These are phyloP conservation scores for Geranium incanum DNA, from an alignment of 441 rosid species.

Conservation along the genomic window DNA sequence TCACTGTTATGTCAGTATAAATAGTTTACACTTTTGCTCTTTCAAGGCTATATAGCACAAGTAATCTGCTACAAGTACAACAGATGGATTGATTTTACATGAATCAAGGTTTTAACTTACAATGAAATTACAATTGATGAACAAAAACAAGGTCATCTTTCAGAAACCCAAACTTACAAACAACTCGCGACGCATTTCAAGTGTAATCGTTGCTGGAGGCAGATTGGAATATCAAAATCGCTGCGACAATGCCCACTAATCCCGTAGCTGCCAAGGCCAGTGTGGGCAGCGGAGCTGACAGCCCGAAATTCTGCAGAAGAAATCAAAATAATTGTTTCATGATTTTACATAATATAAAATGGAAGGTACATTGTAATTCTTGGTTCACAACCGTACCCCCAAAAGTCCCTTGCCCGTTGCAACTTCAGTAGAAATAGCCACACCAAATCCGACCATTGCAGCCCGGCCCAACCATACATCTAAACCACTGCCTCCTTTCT, in stretches of 20 bases:
- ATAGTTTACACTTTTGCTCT: no score
- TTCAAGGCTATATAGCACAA: no score
- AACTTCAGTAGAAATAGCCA: slow-evolving; percentile 58
- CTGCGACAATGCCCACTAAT: slow-evolving; percentile 62
- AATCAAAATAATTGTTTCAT: neutral
- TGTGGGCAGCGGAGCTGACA: slow-evolving; percentile 61
- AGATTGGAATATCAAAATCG: slow-evolving; percentile 76
- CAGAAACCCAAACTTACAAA: slow-evolving; percentile 20
- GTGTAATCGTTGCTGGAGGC: slow-evolving; percentile 48
- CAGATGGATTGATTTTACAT: slow-evolving; percentile 4
- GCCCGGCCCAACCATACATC: slow-evolving; percentile 85
- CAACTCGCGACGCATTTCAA: slow-evolving; percentile 3
- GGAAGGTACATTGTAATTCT: neutral
- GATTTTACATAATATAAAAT: neutral
- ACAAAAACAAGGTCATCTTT: slow-evolving; percentile 21
- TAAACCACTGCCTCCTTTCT: slow-evolving; percentile 52
- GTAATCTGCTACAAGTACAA: neutral
- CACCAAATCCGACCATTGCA: slow-evolving; percentile 87
- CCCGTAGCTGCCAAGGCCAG: slow-evolving; percentile 81
- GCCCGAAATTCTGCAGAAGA: slow-evolving; percentile 74
- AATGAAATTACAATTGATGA: slow-evolving; percentile 12
- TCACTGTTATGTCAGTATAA: no score
- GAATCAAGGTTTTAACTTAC: slow-evolving; percentile 5
- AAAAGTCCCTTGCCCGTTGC: slow-evolving; percentile 81
- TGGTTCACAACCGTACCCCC: slow-evolving; percentile 41